Conservation (phyloP, 192 early-diverging fungal species). For the Phlyctochytrium arcticum region DNA sequence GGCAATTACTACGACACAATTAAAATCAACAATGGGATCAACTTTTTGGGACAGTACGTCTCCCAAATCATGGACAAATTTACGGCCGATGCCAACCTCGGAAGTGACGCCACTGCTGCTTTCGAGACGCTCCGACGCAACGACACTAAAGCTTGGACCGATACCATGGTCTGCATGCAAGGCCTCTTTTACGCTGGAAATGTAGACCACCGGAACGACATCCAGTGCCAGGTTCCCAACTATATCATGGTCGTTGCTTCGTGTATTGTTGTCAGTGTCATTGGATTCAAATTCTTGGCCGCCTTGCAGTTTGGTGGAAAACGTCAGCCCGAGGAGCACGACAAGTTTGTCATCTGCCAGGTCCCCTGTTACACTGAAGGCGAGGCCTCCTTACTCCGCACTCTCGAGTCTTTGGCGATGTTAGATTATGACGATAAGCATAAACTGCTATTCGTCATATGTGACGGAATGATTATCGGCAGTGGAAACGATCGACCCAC, state of each 20-base stretch:
- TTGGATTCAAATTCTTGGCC: conserved; percentile 66
- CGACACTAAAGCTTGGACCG: conserved; percentile 7
- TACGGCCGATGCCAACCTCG: conserved; percentile 6
- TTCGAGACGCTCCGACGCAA: conserved; percentile 19
- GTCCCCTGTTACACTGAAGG: conserved; percentile 98
- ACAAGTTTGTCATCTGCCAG: conserved; percentile 94
- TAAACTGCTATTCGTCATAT: conserved; percentile 93
- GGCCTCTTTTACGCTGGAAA: conserved; percentile 78
- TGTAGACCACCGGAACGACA: conserved; percentile 76
- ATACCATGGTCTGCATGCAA: conserved; percentile 63
- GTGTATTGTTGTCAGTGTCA: conserved; percentile 71
- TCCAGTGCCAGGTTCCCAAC: conserved; percentile 79
- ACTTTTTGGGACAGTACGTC: conserved; percentile 15
- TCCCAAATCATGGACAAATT: conserved; percentile 17
- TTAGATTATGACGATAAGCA: conserved; percentile 96
- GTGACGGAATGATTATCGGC: conserved; percentile 94
- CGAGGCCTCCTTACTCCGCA: conserved; percentile 88
- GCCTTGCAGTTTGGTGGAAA: conserved; percentile 50
- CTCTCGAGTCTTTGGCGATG: conserved; percentile 87
- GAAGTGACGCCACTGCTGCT: conserved; percentile 13
- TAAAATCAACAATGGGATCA: neutral
- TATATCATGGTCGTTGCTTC: conserved; percentile 79
- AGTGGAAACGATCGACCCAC: conserved; percentile 95
- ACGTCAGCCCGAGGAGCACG: conserved; percentile 76
- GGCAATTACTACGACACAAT: conserved; percentile 15